Percentiles rank a stretch among this genome's conserved stretches.
Evolutionary conservation across 1,284 basidiomycete species (phyloP).

Genomic region (Chalciporus piperatoides): DNA sequence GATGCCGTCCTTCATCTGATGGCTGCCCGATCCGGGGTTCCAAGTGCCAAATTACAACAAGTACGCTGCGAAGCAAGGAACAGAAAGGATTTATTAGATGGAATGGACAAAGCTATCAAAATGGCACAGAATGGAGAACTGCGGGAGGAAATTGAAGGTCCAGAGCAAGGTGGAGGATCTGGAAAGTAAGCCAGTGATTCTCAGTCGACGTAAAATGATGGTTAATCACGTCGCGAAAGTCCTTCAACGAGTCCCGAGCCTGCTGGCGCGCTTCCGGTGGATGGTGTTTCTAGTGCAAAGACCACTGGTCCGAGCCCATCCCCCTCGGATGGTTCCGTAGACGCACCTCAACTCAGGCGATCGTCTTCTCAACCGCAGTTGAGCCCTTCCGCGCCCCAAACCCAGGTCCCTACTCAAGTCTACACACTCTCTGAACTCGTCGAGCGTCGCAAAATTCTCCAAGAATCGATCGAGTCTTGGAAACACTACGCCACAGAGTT

Average conservation of each 20-base stretch:
- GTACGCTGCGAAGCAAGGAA: constrained; percentile 32
- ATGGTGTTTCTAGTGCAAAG: constrained; percentile 4
- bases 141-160: constrained; percentile 11
- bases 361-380: constrained; percentile 32
- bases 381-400: constrained; percentile 18
- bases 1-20: constrained; percentile 31
- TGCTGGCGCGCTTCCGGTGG: background rate
- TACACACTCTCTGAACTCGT: constrained; percentile 30
- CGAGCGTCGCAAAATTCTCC: constrained; percentile 25
- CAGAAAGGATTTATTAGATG: constrained; percentile 33
- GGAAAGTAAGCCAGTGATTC: constrained; percentile 16
- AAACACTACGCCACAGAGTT: constrained; percentile 21
- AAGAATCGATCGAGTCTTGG: constrained; percentile 32
- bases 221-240: constrained; percentile 20
- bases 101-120: constrained; percentile 29
- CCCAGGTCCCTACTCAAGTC: constrained; percentile 21
- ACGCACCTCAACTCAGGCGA: constrained; percentile 27
- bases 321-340: constrained; percentile 12
- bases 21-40: constrained; percentile 33
- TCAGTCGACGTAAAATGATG: constrained; percentile 5
- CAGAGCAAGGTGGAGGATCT: background rate
- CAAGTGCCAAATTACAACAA: constrained; percentile 32
- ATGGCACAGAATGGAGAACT: constrained; percentile 27
- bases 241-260: constrained; percentile 1
- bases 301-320: background rate